phyloP scores from a whole-genome alignment of 345 rosid species.

The Citrus reticulata region DNA sequence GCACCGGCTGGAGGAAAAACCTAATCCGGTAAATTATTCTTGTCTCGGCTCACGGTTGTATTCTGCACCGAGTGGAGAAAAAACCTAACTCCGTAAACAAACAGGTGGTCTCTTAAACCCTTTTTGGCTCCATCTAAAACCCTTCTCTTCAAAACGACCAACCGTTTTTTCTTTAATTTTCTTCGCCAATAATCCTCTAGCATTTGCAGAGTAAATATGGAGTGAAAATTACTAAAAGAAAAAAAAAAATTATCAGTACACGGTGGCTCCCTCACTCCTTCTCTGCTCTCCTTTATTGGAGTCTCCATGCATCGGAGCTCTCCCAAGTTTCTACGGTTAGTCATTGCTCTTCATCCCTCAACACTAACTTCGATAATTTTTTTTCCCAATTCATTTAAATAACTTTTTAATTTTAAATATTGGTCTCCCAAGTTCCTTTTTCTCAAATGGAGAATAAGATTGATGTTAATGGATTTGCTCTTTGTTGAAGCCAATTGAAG shows the following conservation, averaged over 20 bases:
- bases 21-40: neutral
- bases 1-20: neutral
- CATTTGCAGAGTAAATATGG: neutral
- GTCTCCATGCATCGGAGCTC: constrained; percentile 6
- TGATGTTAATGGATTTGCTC: neutral
- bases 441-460: no score
- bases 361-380: neutral
- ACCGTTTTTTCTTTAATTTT: neutral
- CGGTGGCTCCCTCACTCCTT: neutral
- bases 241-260: neutral
- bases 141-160: neutral
- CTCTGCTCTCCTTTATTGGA: neutral
- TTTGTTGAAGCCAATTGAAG: neutral
- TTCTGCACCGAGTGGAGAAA: neutral
- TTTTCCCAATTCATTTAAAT: neutral
- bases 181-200: neutral
- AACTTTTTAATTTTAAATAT: neutral
- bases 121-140: neutral
- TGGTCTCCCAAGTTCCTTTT: neutral
- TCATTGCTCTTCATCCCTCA: neutral
- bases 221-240: neutral
- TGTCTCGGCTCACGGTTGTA: neutral
- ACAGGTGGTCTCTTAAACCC: neutral
- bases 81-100: neutral
- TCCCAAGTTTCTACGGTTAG: constrained; percentile 2